These are phyloP conservation scores for Biscogniauxia marginata DNA, from an alignment of 2,329 filamentous ascomycete genomes.

Conservation along the genomic window DNA sequence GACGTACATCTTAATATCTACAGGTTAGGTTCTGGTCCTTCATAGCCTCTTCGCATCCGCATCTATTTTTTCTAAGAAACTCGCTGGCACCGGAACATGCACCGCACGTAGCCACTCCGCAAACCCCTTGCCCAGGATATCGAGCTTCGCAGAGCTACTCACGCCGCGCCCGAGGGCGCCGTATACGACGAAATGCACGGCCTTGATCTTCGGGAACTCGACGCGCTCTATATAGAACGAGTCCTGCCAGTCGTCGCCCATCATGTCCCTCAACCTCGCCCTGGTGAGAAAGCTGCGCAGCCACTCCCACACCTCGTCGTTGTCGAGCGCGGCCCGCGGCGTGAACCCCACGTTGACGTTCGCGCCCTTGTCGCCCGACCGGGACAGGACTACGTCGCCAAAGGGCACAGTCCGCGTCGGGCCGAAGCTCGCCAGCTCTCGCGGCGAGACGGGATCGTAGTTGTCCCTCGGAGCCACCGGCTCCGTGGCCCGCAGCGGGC, in stretches of 20 bases:
- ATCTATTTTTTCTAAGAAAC: too few species aligned
- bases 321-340: constrained; percentile 39
- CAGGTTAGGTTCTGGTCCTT: too few species aligned
- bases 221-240: constrained; percentile 44
- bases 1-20: too few species aligned
- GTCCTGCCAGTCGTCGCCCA: constrained; percentile 43
- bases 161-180: constrained; percentile 45
- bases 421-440: constrained; percentile 33
- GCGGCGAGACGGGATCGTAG: constrained; percentile 20
- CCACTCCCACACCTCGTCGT: constrained; percentile 40
- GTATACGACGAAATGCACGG: constrained; percentile 52
- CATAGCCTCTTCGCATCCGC: too few species aligned
- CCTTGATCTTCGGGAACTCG: constrained; percentile 44
- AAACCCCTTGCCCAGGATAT: constrained; percentile 52
- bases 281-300: constrained; percentile 36
- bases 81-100: too few species aligned
- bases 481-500: constrained; percentile 27
- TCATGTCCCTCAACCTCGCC: constrained; percentile 35
- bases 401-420: constrained; percentile 40
- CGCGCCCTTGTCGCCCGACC: constrained; percentile 27
- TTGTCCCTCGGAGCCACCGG: constrained; percentile 23
- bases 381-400: constrained; percentile 23
- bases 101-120: constrained; percentile 21
- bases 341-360: constrained; percentile 35
- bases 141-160: constrained; percentile 46